Conservation (phyloP, 192 early-diverging fungal species). For the Kappamyces sp. region DNA sequence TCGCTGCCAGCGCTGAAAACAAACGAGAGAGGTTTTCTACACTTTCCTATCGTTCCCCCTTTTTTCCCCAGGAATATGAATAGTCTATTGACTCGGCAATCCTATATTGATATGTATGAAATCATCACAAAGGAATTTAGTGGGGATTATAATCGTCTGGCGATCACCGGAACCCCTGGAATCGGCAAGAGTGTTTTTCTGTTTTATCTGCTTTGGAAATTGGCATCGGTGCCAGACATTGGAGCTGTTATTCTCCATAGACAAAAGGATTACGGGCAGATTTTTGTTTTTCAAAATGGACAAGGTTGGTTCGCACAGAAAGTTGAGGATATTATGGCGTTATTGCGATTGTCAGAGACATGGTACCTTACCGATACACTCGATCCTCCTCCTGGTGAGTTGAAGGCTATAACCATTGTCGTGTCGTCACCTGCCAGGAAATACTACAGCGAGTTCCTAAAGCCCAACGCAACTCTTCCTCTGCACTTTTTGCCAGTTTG, state of each 20-base stretch:
- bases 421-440: neutral
- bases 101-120: neutral
- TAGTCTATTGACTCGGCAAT: neutral
- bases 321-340: neutral
- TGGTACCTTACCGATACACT: constrained; percentile 1
- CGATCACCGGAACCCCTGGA: constrained; percentile 39
- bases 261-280: neutral
- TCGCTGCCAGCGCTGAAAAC: neutral
- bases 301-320: neutral
- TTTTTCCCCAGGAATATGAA: constrained; percentile 1
- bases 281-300: neutral
- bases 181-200: constrained; percentile 66
- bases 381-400: neutral
- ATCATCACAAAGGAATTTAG: too few relatives aligned
- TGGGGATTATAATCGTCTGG: neutral
- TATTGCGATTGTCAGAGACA: neutral
- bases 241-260: neutral
- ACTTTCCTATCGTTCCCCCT: neutral
- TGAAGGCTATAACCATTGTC: neutral
- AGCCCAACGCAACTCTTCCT: neutral
- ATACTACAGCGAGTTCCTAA: neutral
- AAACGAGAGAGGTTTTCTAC: neutral
- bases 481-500: constrained; percentile 2
- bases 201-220: constrained; percentile 31
- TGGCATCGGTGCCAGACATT: constrained; percentile 1